Conservation (phyloP, 1,284 basidiomycete species). For the Rhodofomes roseus region DNA sequence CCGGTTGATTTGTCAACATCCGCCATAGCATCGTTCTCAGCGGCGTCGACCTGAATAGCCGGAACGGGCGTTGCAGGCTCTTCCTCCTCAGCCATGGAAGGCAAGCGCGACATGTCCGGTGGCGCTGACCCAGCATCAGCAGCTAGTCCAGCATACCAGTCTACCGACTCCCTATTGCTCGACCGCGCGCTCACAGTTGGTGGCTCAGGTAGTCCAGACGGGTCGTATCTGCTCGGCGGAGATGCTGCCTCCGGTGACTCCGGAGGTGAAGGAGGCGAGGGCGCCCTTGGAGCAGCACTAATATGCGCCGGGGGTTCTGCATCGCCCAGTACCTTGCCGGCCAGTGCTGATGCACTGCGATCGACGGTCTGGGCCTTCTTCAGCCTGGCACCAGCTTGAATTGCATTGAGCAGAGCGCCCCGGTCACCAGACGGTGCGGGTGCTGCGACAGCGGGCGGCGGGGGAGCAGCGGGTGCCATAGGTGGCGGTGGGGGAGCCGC, state of each 20-base stretch:
- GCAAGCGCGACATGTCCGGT: conserved; percentile 36
- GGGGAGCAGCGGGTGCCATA: conserved; percentile 29
- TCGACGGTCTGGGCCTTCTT: conserved; percentile 84
- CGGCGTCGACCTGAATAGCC: conserved; percentile 55
- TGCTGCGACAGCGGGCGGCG: conserved; percentile 36
- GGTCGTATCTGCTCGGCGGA: neutral
- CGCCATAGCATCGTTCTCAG: conserved; percentile 57
- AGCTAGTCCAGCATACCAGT: conserved; percentile 90
- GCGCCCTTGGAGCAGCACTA: conserved; percentile 41
- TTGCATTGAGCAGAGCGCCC: conserved; percentile 75
- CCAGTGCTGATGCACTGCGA: conserved; percentile 64
- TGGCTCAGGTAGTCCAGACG: conserved; percentile 24
- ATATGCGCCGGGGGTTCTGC: conserved; percentile 72
- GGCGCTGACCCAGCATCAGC: conserved; percentile 51
- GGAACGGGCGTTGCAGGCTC: conserved; percentile 36
- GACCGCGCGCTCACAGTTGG: conserved; percentile 20
- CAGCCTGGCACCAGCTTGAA: conserved; percentile 77
- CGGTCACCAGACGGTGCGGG: conserved; percentile 47
- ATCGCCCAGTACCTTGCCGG: conserved; percentile 81
- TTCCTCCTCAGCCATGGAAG: conserved; percentile 58
- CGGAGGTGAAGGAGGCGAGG: conserved; percentile 36
- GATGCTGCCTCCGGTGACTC: neutral
- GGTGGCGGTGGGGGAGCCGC: conserved; percentile 33
- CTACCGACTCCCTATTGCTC: conserved; percentile 79
- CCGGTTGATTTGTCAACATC: conserved; percentile 75